These are phyloP conservation scores for Basipetospora chlamydospora DNA, from an alignment of 2,329 filamentous ascomycete genomes.

Conservation along the genomic window DNA sequence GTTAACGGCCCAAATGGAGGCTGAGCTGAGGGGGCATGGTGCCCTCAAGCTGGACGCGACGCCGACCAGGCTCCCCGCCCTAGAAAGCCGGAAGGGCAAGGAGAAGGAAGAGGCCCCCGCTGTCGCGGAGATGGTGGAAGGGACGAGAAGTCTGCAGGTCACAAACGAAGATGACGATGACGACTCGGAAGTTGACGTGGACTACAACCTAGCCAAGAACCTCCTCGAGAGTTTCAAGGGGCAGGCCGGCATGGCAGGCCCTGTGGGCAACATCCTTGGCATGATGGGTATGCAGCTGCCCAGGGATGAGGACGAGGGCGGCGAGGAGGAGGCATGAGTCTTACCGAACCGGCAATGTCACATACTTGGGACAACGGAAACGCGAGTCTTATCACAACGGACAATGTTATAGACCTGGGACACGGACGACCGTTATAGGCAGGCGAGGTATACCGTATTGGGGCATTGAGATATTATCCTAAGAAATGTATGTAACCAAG, in stretches of 20 bases:
- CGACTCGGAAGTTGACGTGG: slow-evolving; percentile 36
- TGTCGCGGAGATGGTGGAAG: slow-evolving; percentile 7
- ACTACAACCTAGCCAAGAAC: slow-evolving; percentile 78
- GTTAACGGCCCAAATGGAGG: slow-evolving; percentile 55
- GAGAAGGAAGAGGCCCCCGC: slow-evolving; percentile 5
- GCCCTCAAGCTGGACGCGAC: slow-evolving; percentile 41
- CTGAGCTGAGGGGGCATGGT: slow-evolving; percentile 54
- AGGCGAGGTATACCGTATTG: no score
- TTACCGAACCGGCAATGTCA: no score
- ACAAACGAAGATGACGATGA: slow-evolving; percentile 28
- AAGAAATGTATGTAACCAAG: no score
- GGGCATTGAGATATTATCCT: no score
- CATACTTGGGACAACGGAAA: no score
- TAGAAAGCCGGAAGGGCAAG: slow-evolving; percentile 11
- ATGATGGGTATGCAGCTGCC: slow-evolving; percentile 76
- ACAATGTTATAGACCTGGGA: no score
- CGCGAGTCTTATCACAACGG: no score
- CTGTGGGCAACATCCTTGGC: slow-evolving; percentile 72
- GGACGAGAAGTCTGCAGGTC: slow-evolving; percentile 6
- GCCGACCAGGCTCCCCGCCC: slow-evolving; percentile 17
- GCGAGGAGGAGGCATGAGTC: slow-evolving; percentile 15
- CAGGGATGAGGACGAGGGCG: slow-evolving; percentile 53
- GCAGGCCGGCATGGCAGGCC: slow-evolving; percentile 73
- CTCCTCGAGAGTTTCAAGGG: slow-evolving; percentile 85
- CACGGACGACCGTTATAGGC: no score